Conservation (phyloP, 2,329 filamentous ascomycete species). For the Laburnicola sp. region DNA sequence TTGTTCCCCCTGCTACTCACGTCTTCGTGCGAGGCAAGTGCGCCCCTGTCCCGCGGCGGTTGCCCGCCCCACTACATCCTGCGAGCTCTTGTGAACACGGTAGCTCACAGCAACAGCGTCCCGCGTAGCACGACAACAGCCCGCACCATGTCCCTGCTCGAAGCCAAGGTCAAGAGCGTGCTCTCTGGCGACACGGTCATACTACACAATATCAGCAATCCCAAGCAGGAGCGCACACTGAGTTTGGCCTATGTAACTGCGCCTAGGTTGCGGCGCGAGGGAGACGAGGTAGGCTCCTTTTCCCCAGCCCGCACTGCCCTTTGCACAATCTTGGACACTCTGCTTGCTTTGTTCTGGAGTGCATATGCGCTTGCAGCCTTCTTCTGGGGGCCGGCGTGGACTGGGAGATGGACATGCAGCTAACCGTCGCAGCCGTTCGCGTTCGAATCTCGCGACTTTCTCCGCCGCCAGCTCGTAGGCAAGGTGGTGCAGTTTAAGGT, state of each 20-base stretch:
- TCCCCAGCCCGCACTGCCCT: too few relatives aligned
- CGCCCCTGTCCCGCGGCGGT: background rate
- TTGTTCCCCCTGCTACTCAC: too few relatives aligned
- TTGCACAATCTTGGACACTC: too few relatives aligned
- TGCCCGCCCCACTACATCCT: slow-evolving; percentile 12
- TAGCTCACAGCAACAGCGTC: slow-evolving; percentile 34
- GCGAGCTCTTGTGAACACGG: slow-evolving; percentile 26
- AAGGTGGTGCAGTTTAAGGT: slow-evolving; percentile 84
- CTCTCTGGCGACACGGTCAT: slow-evolving; percentile 91
- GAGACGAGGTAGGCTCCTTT: slow-evolving; percentile 68
- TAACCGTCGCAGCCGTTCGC: slow-evolving; percentile 64
- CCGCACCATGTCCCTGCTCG: slow-evolving; percentile 39
- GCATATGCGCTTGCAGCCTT: too few relatives aligned
- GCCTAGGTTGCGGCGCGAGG: slow-evolving; percentile 82
- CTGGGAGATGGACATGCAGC: background rate
- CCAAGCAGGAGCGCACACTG: slow-evolving; percentile 78
- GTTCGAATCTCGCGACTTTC: slow-evolving; percentile 91
- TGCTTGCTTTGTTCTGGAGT: too few relatives aligned
- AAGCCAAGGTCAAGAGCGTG: slow-evolving; percentile 78
- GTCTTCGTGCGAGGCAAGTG: slow-evolving; percentile 6
- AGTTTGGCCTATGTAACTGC: slow-evolving; percentile 92
- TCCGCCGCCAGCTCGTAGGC: slow-evolving; percentile 81
- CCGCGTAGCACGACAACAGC: slow-evolving; percentile 13
- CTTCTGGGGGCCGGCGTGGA: background rate
- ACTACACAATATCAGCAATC: slow-evolving; percentile 78